Percentiles rank a stretch among this genome's conserved stretches.
Conservation (phyloP, 129 eudicot species). For the Flaveria linearis region DNA sequence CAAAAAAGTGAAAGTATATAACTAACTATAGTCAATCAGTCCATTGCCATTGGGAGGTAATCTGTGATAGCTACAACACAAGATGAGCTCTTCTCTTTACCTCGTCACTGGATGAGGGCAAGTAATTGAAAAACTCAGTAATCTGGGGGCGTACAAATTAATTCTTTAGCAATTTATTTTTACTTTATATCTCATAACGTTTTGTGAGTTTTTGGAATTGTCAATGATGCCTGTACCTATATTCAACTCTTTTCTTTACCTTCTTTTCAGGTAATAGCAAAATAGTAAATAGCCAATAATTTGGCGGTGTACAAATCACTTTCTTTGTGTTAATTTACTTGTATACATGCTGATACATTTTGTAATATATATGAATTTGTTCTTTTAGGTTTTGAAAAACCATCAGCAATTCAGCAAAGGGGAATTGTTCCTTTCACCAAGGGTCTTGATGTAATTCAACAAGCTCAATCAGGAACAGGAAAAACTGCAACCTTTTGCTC, state of each 20-base stretch:
- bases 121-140: no score
- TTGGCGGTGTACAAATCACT: background rate
- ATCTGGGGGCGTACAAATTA: background rate
- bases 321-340: background rate
- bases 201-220: background rate
- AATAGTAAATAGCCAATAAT: background rate
- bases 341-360: background rate
- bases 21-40: background rate
- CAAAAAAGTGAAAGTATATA: background rate
- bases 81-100: background rate
- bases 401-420: slow-evolving; percentile 62
- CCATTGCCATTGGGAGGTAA: background rate
- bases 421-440: slow-evolving; percentile 59
- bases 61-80: background rate
- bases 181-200: background rate
- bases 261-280: background rate
- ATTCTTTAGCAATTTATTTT: background rate
- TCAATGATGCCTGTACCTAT: background rate
- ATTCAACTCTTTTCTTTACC: background rate
- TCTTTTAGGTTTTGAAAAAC: slow-evolving; percentile 57
- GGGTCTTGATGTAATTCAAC: slow-evolving; percentile 61
- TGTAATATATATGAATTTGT: background rate
- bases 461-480: slow-evolving; percentile 63
- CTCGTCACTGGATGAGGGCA: no score
- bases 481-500: slow-evolving; percentile 65